A percentile compares a stretch with the other conserved stretches of the same genome.
phyloP scores from a whole-genome alignment of 1,139 yeast genomes.

The Yamadazyma atmosphaerica region DNA sequence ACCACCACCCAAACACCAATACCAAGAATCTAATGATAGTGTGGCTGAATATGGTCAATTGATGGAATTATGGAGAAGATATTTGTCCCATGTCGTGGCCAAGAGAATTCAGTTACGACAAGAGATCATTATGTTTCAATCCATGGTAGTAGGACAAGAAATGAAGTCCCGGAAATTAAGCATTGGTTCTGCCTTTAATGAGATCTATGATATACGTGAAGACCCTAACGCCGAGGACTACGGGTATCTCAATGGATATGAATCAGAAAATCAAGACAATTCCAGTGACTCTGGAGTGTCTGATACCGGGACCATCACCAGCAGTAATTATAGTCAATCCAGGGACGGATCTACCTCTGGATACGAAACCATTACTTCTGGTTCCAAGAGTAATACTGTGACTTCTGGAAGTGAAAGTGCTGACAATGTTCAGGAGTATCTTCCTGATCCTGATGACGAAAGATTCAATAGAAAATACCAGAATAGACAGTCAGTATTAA shows the following conservation, averaged over 20 bases:
- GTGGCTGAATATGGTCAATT: constrained; percentile 17
- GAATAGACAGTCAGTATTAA: constrained; percentile 44
- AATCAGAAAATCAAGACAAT: constrained; percentile 6
- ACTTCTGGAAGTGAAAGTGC: too few species aligned
- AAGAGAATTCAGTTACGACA: constrained; percentile 44
- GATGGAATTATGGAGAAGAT: constrained; percentile 37
- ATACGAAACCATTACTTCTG: constrained; percentile 6
- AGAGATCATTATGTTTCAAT: constrained; percentile 40
- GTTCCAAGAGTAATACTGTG: constrained; percentile 6
- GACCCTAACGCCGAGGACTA: constrained; percentile 3
- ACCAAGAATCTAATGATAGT: constrained; percentile 5
- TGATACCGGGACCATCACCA: constrained; percentile 8
- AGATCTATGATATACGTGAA: constrained; percentile 12
- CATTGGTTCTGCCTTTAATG: constrained; percentile 9
- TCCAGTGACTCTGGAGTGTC: constrained; percentile 5
- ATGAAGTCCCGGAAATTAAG: constrained; percentile 10
- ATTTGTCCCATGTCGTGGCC: constrained; percentile 36
- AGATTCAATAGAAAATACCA: constrained; percentile 22
- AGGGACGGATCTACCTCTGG: constrained; percentile 4
- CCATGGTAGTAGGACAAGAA: constrained; percentile 23
- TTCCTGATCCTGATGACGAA: constrained; percentile 22
- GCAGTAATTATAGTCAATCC: not conserved
- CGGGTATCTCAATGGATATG: constrained; percentile 1
- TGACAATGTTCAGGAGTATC: constrained; percentile 6
- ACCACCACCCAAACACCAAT: constrained; percentile 26